A percentile compares a stretch with the other conserved stretches of the same genome.
These are phyloP conservation scores for Ichthyophthirius multifiliis DNA, from an alignment of 169 alveolate species.

Conservation along the genomic window DNA sequence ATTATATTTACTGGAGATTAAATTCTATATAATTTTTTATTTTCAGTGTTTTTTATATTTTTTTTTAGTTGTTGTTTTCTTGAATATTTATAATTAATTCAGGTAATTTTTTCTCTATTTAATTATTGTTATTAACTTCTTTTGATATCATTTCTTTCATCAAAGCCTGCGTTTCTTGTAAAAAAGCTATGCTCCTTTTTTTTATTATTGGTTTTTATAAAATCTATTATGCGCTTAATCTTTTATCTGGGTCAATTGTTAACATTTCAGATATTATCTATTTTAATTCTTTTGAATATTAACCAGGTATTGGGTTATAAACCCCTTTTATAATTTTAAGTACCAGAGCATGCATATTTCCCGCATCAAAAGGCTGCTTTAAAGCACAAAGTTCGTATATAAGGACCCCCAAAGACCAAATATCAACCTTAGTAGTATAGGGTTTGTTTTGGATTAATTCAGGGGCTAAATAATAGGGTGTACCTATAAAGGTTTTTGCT, in stretches of 20 bases:
- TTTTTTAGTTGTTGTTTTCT: too few species aligned
- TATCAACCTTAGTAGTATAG: conserved; percentile 68
- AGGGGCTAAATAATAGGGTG: conserved; percentile 81
- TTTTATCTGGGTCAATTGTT: neutral
- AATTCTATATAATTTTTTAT: too few species aligned
- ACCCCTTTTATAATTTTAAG: neutral
- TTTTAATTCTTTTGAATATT: neutral
- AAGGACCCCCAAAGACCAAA: conserved; percentile 79
- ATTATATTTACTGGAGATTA: too few species aligned
- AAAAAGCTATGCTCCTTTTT: neutral
- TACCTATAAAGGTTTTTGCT: conserved; percentile 72
- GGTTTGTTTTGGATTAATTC: conserved; percentile 72
- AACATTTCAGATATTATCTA: neutral
- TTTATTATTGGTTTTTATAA: neutral
- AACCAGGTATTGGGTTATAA: neutral
- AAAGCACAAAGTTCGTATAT: conserved; percentile 66
- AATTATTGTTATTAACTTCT: neutral
- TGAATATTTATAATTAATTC: too few species aligned
- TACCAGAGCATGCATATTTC: neutral
- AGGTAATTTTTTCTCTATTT: too few species aligned
- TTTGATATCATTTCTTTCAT: neutral
- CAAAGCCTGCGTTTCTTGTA: neutral
- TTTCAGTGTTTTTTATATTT: too few species aligned
- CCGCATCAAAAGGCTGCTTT: conserved; percentile 63
- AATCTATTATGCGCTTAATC: neutral